These are phyloP conservation scores for Colletotrichum camelliae DNA, from an alignment of 2,329 filamentous ascomycete genomes.

Conservation along the genomic window DNA sequence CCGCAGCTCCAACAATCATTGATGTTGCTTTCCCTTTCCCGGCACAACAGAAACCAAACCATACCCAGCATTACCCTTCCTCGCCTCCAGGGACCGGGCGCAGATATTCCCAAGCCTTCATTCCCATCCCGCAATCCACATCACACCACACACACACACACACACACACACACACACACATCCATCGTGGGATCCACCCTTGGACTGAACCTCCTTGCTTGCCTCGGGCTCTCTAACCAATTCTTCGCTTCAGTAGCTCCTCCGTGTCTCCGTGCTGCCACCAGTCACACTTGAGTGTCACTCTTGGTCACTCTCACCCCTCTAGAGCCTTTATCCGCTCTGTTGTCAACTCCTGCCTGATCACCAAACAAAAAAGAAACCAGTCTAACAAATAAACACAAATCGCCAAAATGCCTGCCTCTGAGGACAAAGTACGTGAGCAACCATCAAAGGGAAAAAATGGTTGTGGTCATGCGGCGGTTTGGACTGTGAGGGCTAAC, in stretches of 20 bases:
- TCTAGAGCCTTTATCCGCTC: background rate
- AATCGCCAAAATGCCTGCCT: slow-evolving; percentile 20
- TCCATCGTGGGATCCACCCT: slow-evolving; percentile 19
- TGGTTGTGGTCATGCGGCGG: slow-evolving; percentile 28
- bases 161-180: background rate
- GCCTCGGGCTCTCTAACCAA: slow-evolving; percentile 4
- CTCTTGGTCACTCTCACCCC: slow-evolving; percentile 1
- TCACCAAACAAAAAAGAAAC: background rate
- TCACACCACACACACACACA: background rate
- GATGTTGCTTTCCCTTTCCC: background rate
- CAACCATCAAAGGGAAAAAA: slow-evolving; percentile 28
- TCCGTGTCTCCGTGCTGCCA: slow-evolving; percentile 8
- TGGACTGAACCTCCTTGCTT: slow-evolving; percentile 11
- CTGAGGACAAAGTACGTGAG: slow-evolving; percentile 37
- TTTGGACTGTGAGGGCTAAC: slow-evolving; percentile 19
- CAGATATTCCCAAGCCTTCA: slow-evolving; percentile 4
- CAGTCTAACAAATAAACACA: background rate
- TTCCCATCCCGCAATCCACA: background rate
- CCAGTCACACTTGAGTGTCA: background rate
- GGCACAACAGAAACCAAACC: background rate
- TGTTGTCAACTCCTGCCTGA: background rate
- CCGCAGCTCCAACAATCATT: background rate
- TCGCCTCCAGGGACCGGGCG: background rate
- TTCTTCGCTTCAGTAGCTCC: slow-evolving; percentile 14
- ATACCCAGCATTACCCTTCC: background rate